Base-by-base conservation (phyloP, 306 rosid genomes). In the Dicorynia guianensis region DNA sequence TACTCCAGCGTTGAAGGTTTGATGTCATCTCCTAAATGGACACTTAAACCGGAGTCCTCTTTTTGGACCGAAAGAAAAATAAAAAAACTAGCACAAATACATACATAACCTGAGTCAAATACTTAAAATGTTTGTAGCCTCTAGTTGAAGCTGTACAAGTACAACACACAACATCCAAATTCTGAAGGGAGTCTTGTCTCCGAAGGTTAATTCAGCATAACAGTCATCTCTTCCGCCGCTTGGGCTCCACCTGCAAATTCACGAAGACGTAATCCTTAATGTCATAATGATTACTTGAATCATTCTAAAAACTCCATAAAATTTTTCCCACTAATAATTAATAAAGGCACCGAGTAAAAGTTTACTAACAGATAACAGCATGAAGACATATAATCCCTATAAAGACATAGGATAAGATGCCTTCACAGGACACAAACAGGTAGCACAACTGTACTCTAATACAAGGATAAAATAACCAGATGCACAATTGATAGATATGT, bases 191-290 rank as follows among this genome's bases (percentile, higher is more conserved):
- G 79, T 46, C 63, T 49, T 61, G 14, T 40, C 75, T 73, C 61
- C 72, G 60, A 35, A 10, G 33, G 46, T 47, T 65, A 71, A 59
- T 64, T 68, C 34, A 2, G 15, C 39, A 33, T 48, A 8, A 36
- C n/a, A 77, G 64, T 86, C 84, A 85, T 80, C 88, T 83, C 87
- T 85, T 93, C 57, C 88, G 80, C 43, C 98, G 88, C 89, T 93
- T 91, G 5, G 90, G 82, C 76, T 87, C 89, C 63, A 85, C 89
- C 97, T 93, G 79, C 80, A 78, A 77, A 69, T 71, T 71, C 62
- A 44, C 8, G 40, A 54, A 8, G 18, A 49, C 15, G 61, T 19
- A 10, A 15, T 34, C 67, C 67, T 67, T 56, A 19, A 18, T 17
- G 12, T 13, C 61, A 46, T 63, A 38, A 69, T 36, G 33, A 74